Evolutionary conservation across 108 stramenopile genomes (phyloP).

Genomic region (Chaetoceros tenuissimus): DNA sequence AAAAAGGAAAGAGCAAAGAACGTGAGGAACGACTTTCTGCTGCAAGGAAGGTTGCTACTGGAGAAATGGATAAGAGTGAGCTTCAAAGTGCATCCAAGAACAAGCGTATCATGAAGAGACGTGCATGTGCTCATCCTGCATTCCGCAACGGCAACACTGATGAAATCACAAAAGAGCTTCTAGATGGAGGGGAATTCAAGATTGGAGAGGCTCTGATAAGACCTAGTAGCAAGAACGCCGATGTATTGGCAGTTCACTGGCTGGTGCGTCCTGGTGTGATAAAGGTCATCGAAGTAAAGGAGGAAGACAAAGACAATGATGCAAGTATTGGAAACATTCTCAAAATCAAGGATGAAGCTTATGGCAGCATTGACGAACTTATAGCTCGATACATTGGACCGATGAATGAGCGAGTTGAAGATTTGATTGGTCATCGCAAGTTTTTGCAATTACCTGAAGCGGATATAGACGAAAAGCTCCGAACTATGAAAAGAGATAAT

Average conservation of each 20-base stretch:
- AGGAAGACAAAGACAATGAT: conserved; percentile 83
- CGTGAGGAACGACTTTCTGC: conserved; percentile 67
- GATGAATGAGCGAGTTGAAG: conserved; percentile 82
- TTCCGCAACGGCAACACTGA: conserved; percentile 72
- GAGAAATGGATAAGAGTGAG: conserved; percentile 14
- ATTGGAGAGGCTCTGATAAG: conserved; percentile 81
- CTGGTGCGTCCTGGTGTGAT: conserved; percentile 66
- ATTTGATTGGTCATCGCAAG: conserved; percentile 70
- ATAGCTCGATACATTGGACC: conserved; percentile 80
- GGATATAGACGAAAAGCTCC: conserved; percentile 67
- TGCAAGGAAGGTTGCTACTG: conserved; percentile 37
- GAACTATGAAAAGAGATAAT: conserved; percentile 42
- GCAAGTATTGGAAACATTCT: conserved; percentile 75
- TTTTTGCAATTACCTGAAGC: conserved; percentile 68
- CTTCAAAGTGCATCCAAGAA: conserved; percentile 13
- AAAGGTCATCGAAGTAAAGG: conserved; percentile 75
- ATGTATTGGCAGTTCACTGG: conserved; percentile 82
- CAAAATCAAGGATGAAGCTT: conserved; percentile 76
- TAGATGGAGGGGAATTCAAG: conserved; percentile 60
- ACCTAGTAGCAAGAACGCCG: conserved; percentile 71
- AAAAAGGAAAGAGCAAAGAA: conserved; percentile 67
- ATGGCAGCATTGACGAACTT: conserved; percentile 83
- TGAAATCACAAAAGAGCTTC: conserved; percentile 61
- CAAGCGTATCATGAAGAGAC: conserved; percentile 53
- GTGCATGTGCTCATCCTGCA: conserved; percentile 83